phyloP scores from a whole-genome alignment of 352 stramenopile species.

The Phytophthora cryptogea region DNA sequence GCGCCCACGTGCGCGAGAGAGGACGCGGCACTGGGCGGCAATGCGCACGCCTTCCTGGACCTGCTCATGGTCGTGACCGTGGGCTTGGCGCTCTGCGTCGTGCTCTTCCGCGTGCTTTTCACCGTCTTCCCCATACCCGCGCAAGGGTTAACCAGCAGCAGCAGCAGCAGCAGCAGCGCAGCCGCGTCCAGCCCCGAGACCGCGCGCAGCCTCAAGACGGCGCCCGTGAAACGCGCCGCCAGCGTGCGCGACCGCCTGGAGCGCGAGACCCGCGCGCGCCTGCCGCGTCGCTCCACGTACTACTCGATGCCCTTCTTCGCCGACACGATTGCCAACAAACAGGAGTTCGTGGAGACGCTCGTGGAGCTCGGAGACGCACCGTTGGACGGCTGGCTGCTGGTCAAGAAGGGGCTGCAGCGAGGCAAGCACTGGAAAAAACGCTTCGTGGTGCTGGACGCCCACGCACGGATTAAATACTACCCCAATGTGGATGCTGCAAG shows the following conservation, averaged over 20 bases:
- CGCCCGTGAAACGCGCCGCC: constrained; percentile 31
- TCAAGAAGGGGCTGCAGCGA: constrained; percentile 75
- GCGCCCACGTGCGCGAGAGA: constrained; percentile 15
- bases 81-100: constrained; percentile 59
- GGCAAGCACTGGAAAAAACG: constrained; percentile 87
- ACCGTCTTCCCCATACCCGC: constrained; percentile 40
- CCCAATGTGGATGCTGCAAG: constrained; percentile 77
- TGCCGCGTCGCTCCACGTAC: constrained; percentile 72
- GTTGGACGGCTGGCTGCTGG: constrained; percentile 77
- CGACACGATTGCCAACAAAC: constrained; percentile 72
- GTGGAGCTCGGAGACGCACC: constrained; percentile 68
- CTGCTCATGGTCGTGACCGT: constrained; percentile 72
- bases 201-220: constrained; percentile 10
- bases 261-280: constrained; percentile 53
- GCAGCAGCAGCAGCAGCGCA: neutral
- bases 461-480: constrained; percentile 82
- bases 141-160: neutral
- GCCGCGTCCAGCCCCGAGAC: constrained; percentile 5
- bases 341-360: constrained; percentile 74
- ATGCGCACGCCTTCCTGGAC: constrained; percentile 51
- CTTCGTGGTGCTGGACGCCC: constrained; percentile 74
- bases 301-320: constrained; percentile 82
- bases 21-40: constrained; percentile 15
- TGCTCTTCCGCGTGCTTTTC: constrained; percentile 73
- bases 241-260: constrained; percentile 72